Evolutionary conservation across 352 stramenopile species (phyloP).

Genomic region (Saprolegnia parasitica): DNA sequence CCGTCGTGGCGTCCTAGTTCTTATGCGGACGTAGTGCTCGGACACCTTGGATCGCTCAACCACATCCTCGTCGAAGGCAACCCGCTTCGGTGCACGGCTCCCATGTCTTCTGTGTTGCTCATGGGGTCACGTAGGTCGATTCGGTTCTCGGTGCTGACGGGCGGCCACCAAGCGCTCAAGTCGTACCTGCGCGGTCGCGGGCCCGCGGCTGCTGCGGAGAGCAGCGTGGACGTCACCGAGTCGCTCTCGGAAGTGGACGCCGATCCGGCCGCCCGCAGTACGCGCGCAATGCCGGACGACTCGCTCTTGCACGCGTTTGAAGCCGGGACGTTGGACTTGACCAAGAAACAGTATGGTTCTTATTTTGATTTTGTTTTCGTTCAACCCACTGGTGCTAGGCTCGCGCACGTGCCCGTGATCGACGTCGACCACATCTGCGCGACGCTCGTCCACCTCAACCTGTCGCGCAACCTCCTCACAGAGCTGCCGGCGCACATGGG

Average conservation of each 20-base stretch:
- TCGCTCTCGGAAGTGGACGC: slow-evolving; percentile 40
- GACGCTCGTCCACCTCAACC: slow-evolving; percentile 63
- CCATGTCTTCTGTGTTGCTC: neutral
- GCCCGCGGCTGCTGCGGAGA: slow-evolving; percentile 39
- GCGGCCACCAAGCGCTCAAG: slow-evolving; percentile 67
- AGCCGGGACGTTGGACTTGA: slow-evolving; percentile 16
- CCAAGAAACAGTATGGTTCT: slow-evolving; percentile 18
- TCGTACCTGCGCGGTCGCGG: slow-evolving; percentile 69
- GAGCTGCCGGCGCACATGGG: slow-evolving; percentile 43
- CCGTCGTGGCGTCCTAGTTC: neutral
- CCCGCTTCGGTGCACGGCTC: slow-evolving; percentile 38
- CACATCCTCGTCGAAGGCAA: slow-evolving; percentile 76
- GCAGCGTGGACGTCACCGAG: slow-evolving; percentile 46
- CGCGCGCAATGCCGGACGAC: slow-evolving; percentile 2
- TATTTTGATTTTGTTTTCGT: neutral
- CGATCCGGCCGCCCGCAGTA: neutral
- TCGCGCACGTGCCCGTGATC: neutral
- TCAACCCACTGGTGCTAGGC: neutral
- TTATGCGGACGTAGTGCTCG: slow-evolving; percentile 33
- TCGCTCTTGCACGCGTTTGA: slow-evolving; percentile 12
- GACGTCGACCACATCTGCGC: slow-evolving; percentile 33
- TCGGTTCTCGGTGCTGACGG: slow-evolving; percentile 52
- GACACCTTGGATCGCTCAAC: slow-evolving; percentile 69
- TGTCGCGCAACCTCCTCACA: slow-evolving; percentile 62
- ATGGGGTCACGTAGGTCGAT: slow-evolving; percentile 36